Evolutionary conservation across 2,329 filamentous ascomycete species (phyloP), one percentile per base, ranked within the genome.

Genomic region (Xylariaceae sp.): DNA sequence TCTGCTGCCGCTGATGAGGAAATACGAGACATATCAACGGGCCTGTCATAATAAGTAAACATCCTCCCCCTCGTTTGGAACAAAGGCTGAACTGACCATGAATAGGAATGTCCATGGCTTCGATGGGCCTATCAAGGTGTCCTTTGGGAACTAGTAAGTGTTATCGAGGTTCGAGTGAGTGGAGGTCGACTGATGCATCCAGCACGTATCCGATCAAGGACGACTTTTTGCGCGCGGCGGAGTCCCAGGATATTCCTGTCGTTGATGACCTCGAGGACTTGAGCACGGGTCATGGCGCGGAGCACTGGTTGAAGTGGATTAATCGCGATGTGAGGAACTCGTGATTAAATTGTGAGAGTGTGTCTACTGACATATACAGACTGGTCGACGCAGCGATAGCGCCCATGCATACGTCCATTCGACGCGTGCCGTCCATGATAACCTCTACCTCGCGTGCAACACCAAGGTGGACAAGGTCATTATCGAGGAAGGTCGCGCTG

Each of bases 281-380:
- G 55, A 76, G 75, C 34, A 89, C 86, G 1, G 86, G 76, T 11
- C 84, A 86, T 60, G 89, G 89, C 63, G 89, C 88, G 51, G 88
- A 92, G 74, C 88, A 92, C 65, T 92, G 89, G 89, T 76, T 92
- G 58, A 92, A 92, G 74, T 92, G 89, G 89, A 92, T 92, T 74
- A 92, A 92, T 69, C 82, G 83, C 60, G 84, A 83, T 66, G 77
- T 78, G 67, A 68, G 76, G 15, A 23, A 44, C 37, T 15, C 42
- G 1, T 2, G 8, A n/a, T 11, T 10, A 11, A 35, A 34, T 42
- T 11, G 37, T 2, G 9, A 2, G 42, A 15, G 1, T 9, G 45
- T 51, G 37, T 51, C 61, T 23, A 55, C 49, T 47, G 8, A 30
- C 2, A 37, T 39, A 42, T 51, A n/a, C 57, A 84, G 73, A 84